A percentile compares a stretch with the other conserved stretches of the same genome.
phyloP scores from a whole-genome alignment of 2,329 filamentous ascomycete genomes.

The Cladosporium sp. region DNA sequence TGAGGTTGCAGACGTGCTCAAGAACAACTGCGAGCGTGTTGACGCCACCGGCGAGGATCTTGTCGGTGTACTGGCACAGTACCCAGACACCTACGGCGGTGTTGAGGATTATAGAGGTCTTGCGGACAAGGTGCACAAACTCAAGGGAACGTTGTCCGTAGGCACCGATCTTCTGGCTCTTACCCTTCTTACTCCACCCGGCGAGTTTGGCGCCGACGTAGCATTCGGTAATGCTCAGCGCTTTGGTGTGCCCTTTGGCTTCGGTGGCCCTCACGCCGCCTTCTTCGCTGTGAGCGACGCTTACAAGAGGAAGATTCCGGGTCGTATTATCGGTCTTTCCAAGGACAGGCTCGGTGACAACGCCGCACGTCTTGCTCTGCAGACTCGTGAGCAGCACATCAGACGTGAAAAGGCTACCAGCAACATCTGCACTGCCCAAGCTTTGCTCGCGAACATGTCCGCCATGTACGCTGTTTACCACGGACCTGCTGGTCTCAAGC shows the following conservation, averaged over 20 bases:
- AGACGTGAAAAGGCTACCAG: constrained; percentile 93
- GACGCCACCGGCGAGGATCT: constrained; percentile 74
- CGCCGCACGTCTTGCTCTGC: constrained; percentile 78
- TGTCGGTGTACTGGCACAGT: constrained; percentile 89
- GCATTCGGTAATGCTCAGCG: constrained; percentile 90
- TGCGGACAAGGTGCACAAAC: constrained; percentile 71
- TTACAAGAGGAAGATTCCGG: constrained; percentile 91
- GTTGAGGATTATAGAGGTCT: constrained; percentile 70
- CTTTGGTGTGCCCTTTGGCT: constrained; percentile 87
- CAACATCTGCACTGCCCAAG: constrained; percentile 95
- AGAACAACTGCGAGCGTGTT: constrained; percentile 60
- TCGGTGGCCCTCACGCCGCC: constrained; percentile 89
- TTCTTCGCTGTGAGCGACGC: constrained; percentile 92
- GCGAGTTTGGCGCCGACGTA: constrained; percentile 92
- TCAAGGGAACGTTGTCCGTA: constrained; percentile 75
- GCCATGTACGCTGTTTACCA: constrained; percentile 94
- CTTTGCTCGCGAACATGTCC: constrained; percentile 90
- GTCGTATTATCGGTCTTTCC: constrained; percentile 82
- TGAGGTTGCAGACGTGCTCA: constrained; percentile 66
- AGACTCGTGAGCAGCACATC: constrained; percentile 95
- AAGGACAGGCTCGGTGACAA: constrained; percentile 81
- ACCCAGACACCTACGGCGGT: constrained; percentile 82
- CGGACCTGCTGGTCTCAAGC: constrained; percentile 75
- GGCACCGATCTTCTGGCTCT: constrained; percentile 86
- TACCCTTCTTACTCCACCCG: constrained; percentile 81